Evolutionary conservation across 2,329 filamentous ascomycete species (phyloP).

Genomic region (Arthroderma sp.): DNA sequence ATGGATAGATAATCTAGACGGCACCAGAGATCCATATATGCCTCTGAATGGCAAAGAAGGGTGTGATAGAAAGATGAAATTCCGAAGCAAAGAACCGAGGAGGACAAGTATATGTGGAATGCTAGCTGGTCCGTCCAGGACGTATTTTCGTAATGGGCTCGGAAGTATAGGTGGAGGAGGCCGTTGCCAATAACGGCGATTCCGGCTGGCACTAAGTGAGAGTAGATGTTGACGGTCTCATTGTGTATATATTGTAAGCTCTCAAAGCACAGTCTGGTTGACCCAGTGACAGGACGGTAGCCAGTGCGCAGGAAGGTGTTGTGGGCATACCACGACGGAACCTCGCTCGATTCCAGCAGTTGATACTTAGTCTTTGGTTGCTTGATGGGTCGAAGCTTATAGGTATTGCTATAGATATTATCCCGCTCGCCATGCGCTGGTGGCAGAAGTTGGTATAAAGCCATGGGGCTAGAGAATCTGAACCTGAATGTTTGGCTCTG

Average conservation of each 20-base stretch:
- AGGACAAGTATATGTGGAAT: conserved; percentile 14
- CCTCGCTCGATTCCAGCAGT: too few species aligned
- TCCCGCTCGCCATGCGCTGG: not conserved
- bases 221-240: conserved; percentile 60
- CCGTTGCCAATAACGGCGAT: conserved; percentile 20
- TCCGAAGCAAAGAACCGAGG: conserved; percentile 27
- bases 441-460: not conserved
- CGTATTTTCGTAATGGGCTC: not conserved
- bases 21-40: conserved; percentile 18
- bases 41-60: conserved; percentile 23
- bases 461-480: not conserved
- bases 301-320: conserved; percentile 58
- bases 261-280: conserved; percentile 46
- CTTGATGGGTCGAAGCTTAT: too few species aligned
- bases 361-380: too few species aligned
- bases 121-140: conserved; percentile 11
- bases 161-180: not conserved
- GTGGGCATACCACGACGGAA: conserved; percentile 52
- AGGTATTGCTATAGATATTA: too few species aligned
- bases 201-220: conserved; percentile 54
- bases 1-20: conserved; percentile 27
- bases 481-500: too few species aligned
- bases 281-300: conserved; percentile 53
- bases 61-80: conserved; percentile 25
- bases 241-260: conserved; percentile 55